Conservation (phyloP, 2,329 filamentous ascomycete genomes). For the Eutypella sp. region DNA sequence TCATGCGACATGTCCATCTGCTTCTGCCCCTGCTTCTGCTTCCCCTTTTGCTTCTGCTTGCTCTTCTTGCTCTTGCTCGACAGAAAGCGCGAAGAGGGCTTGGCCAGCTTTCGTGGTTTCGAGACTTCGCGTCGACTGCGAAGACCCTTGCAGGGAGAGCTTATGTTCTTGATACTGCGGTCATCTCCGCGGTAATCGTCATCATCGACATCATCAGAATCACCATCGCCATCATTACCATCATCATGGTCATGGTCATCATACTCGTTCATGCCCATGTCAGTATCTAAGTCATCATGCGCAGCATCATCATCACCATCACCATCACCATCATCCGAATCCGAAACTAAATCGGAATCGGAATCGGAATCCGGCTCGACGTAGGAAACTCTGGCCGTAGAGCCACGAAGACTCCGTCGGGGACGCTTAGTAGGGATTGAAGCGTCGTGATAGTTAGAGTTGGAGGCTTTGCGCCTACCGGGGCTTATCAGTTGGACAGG, state of each 20-base stretch:
- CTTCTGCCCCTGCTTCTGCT: too few relatives aligned
- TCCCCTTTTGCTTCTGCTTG: background rate
- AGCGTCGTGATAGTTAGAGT: too few relatives aligned
- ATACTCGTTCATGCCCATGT: background rate
- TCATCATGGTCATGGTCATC: background rate
- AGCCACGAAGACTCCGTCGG: slow-evolving; percentile 3
- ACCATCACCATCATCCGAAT: background rate
- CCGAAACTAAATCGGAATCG: background rate
- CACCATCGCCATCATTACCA: background rate
- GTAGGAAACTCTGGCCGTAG: slow-evolving; percentile 4
- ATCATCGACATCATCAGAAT: too few relatives aligned
- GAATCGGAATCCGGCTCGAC: background rate
- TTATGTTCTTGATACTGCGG: too few relatives aligned
- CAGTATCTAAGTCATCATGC: background rate
- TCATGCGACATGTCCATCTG: too few relatives aligned
- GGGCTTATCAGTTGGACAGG: too few relatives aligned
- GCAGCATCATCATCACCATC: too few relatives aligned
- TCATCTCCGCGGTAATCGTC: too few relatives aligned
- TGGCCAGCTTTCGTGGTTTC: background rate
- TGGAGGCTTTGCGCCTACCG: too few relatives aligned
- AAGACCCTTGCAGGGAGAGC: background rate
- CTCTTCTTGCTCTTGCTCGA: background rate
- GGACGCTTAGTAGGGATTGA: too few relatives aligned
- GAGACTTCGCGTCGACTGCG: background rate
- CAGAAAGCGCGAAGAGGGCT: background rate